Percentiles rank a stretch among this genome's conserved stretches.
These are phyloP conservation scores for Raddia distichophylla DNA, from an alignment of 176 grass and related monocot species.

Conservation along the genomic window DNA sequence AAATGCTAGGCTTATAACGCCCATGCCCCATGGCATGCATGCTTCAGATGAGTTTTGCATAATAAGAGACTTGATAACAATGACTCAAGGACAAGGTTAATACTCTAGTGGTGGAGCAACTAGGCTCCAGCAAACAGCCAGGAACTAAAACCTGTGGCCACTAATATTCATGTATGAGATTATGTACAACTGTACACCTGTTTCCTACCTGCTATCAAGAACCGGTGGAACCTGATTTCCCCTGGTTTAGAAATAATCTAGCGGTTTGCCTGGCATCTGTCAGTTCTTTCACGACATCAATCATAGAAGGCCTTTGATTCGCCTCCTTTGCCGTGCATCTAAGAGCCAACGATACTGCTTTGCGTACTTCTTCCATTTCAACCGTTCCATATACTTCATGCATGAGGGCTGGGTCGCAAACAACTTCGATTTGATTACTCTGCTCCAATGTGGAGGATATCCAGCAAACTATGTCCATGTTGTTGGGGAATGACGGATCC, in stretches of 20 bases:
- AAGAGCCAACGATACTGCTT: conserved; percentile 50
- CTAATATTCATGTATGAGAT: too few species aligned
- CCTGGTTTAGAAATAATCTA: conserved; percentile 2
- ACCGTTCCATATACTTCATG: conserved; percentile 44
- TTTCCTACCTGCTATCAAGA: background rate
- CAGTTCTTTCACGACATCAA: conserved; percentile 58
- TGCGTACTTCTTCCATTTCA: conserved; percentile 52
- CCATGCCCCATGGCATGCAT: too few species aligned
- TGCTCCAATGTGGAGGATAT: conserved; percentile 29
- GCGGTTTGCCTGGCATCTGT: conserved; percentile 23
- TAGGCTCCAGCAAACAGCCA: too few species aligned
- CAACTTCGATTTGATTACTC: conserved; percentile 42
- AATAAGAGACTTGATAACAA: too few species aligned
- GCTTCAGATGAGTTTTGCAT: too few species aligned
- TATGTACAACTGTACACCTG: too few species aligned
- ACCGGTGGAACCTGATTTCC: background rate
- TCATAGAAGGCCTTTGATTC: conserved; percentile 57
- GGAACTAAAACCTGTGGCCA: too few species aligned
- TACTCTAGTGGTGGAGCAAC: too few species aligned
- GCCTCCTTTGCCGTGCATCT: conserved; percentile 47
- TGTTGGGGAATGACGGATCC: conserved; percentile 48
- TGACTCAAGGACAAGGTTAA: too few species aligned
- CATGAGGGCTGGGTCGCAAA: conserved; percentile 52
- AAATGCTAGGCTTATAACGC: too few species aligned
- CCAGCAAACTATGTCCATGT: conserved; percentile 59